Conservation (phyloP, 176 grass and related monocot genomes). For the Oryza rufipogon region DNA sequence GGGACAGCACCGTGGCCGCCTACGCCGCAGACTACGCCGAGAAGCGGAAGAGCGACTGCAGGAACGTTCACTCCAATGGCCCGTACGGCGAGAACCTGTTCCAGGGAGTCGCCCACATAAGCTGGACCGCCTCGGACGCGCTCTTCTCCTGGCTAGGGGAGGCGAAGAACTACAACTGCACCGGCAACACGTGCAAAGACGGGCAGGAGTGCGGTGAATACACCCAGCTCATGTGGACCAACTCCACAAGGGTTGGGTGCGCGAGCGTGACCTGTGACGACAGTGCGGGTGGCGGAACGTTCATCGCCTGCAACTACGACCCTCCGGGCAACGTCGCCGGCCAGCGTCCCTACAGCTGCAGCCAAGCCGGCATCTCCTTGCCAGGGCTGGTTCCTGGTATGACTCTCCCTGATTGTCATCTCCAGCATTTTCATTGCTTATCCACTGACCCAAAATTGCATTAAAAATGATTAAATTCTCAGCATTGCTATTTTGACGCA, state of each 20-base stretch:
- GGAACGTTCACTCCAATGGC: constrained; percentile 26
- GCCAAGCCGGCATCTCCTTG: too few species aligned
- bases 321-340: constrained; percentile 48
- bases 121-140: constrained; percentile 39
- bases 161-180: constrained; percentile 44
- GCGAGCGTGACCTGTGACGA: constrained; percentile 35
- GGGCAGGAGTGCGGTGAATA: constrained; percentile 44
- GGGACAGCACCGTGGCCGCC: constrained; percentile 37
- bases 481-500: too few species aligned
- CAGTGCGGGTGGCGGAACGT: constrained; percentile 17
- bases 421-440: too few species aligned
- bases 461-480: too few species aligned
- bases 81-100: constrained; percentile 78
- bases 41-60: constrained; percentile 48
- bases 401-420: not conserved
- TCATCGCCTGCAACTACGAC: constrained; percentile 56
- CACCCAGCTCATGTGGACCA: constrained; percentile 43
- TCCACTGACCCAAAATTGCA: too few species aligned
- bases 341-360: constrained; percentile 45
- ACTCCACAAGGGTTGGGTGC: constrained; percentile 49
- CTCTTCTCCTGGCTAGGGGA: constrained; percentile 52
- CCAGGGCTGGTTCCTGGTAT: not conserved
- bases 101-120: constrained; percentile 8
- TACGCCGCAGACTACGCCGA: constrained; percentile 47
- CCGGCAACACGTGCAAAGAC: constrained; percentile 2